Evolutionary conservation across 495 filamentous ascomycete species (phyloP).

Genomic region (Daldinia childiae): DNA sequence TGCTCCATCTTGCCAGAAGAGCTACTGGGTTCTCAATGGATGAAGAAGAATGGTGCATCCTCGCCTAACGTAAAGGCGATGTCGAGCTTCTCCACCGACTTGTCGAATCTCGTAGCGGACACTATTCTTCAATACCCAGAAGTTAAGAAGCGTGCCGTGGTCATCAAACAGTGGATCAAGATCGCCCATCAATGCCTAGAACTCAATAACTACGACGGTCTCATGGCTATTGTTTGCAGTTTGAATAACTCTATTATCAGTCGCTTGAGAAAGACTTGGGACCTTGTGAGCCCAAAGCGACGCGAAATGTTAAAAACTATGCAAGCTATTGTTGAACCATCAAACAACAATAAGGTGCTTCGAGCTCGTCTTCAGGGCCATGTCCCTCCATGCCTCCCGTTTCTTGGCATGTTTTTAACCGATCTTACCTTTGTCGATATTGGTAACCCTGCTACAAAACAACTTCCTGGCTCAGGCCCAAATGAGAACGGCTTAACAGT

Average conservation of each 20-base stretch:
- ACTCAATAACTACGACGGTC: conserved; percentile 93
- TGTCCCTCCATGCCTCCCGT: conserved; percentile 92
- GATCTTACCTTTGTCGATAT: conserved; percentile 89
- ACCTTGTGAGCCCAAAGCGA: conserved; percentile 84
- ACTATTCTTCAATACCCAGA: conserved; percentile 88
- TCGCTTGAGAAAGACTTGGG: conserved; percentile 94
- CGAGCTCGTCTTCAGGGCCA: conserved; percentile 87
- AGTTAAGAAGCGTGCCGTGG: conserved; percentile 85
- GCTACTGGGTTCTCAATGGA: conserved; percentile 93
- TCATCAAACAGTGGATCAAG: conserved; percentile 99
- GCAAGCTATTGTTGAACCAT: conserved; percentile 83
- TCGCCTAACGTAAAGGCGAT: conserved; percentile 95
- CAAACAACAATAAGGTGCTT: conserved; percentile 91
- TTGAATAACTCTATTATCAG: conserved; percentile 90
- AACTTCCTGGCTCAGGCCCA: conserved; percentile 62
- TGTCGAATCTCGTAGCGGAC: conserved; percentile 94
- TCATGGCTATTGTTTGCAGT: conserved; percentile 96
- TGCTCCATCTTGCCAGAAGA: conserved; percentile 94
- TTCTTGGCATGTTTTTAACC: conserved; percentile 95
- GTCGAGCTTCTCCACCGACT: conserved; percentile 89
- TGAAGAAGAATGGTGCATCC: conserved; percentile 77
- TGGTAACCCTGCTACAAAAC: conserved; percentile 84
- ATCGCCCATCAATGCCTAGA: conserved; percentile 86
- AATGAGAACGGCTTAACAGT: conserved; percentile 70
- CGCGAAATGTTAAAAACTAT: conserved; percentile 80